A percentile compares a stretch with the other conserved stretches of the same genome.
phyloP scores from a whole-genome alignment of 1,284 basidiomycete species.

The Wallemia mellicola region DNA sequence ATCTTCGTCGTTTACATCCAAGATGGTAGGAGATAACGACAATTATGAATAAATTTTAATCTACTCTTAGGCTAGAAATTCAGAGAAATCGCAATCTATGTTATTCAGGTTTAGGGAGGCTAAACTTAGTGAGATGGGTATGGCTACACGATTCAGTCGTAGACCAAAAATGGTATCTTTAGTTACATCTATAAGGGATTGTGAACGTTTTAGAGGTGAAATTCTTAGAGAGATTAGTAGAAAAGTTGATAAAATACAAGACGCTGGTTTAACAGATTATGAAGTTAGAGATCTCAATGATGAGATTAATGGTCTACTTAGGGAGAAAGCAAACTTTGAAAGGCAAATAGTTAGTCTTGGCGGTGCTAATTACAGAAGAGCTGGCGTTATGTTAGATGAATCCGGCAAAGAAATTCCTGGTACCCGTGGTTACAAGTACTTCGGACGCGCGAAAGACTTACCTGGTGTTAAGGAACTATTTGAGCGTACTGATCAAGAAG shows the following conservation, averaged over 20 bases:
- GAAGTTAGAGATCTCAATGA: slow-evolving; percentile 90
- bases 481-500: slow-evolving; percentile 51
- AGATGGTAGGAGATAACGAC: background rate
- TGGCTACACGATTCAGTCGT: slow-evolving; percentile 39
- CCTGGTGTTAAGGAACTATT: slow-evolving; percentile 89
- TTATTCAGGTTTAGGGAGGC: slow-evolving; percentile 93
- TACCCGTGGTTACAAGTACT: slow-evolving; percentile 99
- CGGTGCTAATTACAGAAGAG: slow-evolving; percentile 82
- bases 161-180: slow-evolving; percentile 66
- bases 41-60: background rate
- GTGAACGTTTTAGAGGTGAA: slow-evolving; percentile 84
- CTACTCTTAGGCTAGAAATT: slow-evolving; percentile 49
- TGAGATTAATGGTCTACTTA: slow-evolving; percentile 82
- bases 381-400: slow-evolving; percentile 67
- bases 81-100: slow-evolving; percentile 94
- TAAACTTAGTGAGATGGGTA: slow-evolving; percentile 76
- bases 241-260: slow-evolving; percentile 94
- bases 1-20: background rate
- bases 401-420: slow-evolving; percentile 84
- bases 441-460: slow-evolving; percentile 82
- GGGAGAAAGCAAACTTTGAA: slow-evolving; percentile 93
- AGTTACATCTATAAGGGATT: slow-evolving; percentile 70
- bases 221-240: slow-evolving; percentile 76
- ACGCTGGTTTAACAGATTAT: slow-evolving; percentile 73
- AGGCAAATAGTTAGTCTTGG: slow-evolving; percentile 82